phyloP scores from a whole-genome alignment of 495 filamentous ascomycete genomes.

The Thozetella sp. region DNA sequence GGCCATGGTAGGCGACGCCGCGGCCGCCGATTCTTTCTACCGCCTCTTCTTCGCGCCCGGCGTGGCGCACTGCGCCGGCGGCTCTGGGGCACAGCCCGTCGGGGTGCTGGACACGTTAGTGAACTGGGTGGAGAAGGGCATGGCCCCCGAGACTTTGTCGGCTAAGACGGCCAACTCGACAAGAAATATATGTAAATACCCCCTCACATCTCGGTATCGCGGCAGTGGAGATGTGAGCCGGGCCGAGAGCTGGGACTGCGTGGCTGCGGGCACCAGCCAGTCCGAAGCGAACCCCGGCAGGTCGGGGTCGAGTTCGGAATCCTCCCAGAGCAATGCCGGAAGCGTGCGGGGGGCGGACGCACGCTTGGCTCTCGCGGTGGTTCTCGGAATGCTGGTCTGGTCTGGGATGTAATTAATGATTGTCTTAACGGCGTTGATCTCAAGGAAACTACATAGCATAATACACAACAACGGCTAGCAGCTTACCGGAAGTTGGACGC shows the following conservation, averaged over 20 bases:
- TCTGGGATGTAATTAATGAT: background rate
- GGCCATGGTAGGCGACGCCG: conserved; percentile 24
- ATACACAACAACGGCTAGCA: too few species aligned
- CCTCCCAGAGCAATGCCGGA: background rate
- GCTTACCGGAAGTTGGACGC: too few species aligned
- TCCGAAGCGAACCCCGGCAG: too few species aligned
- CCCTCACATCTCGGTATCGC: background rate
- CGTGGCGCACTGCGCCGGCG: conserved; percentile 44
- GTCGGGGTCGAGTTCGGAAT: background rate
- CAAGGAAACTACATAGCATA: too few species aligned
- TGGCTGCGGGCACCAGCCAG: background rate
- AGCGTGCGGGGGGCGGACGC: background rate
- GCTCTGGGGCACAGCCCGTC: conserved; percentile 35
- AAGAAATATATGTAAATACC: background rate
- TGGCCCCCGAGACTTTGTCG: conserved; percentile 29
- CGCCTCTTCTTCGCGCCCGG: conserved; percentile 46
- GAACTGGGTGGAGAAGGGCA: conserved; percentile 53
- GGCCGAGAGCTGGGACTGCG: background rate
- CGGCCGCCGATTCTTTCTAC: conserved; percentile 30
- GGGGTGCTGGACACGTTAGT: conserved; percentile 50
- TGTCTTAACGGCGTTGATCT: too few species aligned
- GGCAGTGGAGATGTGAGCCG: background rate
- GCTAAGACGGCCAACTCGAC: background rate
- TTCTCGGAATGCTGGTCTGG: background rate
- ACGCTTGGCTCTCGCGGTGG: background rate